phyloP scores from a whole-genome alignment of 2,329 filamentous ascomycete genomes.

The Colletotrichum endophyticum region DNA sequence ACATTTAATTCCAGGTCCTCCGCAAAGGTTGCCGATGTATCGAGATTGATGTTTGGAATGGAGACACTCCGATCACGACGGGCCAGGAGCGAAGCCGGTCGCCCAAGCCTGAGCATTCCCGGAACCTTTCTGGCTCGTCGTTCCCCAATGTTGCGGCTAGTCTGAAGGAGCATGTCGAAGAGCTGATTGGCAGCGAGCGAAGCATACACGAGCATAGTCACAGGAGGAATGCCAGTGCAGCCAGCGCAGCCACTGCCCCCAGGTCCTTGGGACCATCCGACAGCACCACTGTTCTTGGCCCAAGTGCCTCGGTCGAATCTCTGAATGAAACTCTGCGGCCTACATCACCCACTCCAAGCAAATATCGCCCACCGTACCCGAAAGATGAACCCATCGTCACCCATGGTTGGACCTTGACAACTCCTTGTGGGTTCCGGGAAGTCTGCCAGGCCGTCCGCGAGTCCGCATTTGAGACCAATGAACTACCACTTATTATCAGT shows the following conservation, averaged over 20 bases:
- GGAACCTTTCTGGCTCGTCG: slow-evolving; percentile 51
- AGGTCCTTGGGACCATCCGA: slow-evolving; percentile 27
- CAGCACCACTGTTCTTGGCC: slow-evolving; percentile 30
- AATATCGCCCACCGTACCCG: slow-evolving; percentile 33
- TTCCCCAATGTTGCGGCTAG: slow-evolving; percentile 50
- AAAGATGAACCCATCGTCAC: slow-evolving; percentile 78
- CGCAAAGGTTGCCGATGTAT: slow-evolving; percentile 84
- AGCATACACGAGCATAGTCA: slow-evolving; percentile 28
- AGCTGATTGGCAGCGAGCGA: slow-evolving; percentile 27
- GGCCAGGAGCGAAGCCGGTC: slow-evolving; percentile 35
- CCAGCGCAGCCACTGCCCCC: slow-evolving; percentile 26
- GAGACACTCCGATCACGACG: slow-evolving; percentile 48
- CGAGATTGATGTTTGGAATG: slow-evolving; percentile 95
- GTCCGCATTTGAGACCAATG: slow-evolving; percentile 76
- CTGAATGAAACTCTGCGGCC: slow-evolving; percentile 3
- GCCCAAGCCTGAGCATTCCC: slow-evolving; percentile 47
- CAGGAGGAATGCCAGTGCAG: slow-evolving; percentile 44
- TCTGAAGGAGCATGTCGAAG: slow-evolving; percentile 38
- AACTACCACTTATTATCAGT: slow-evolving; percentile 87
- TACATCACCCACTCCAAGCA: slow-evolving; percentile 26
- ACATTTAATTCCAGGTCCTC: slow-evolving; percentile 60
- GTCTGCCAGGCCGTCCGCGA: slow-evolving; percentile 83
- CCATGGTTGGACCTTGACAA: slow-evolving; percentile 84
- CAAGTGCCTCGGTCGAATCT: slow-evolving; percentile 36
- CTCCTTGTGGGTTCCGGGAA: slow-evolving; percentile 83